Evolutionary conservation across 169 alveolate genomes (phyloP), one percentile per base, ranked within the genome.

Genomic region (Toxoplasma gondii): DNA sequence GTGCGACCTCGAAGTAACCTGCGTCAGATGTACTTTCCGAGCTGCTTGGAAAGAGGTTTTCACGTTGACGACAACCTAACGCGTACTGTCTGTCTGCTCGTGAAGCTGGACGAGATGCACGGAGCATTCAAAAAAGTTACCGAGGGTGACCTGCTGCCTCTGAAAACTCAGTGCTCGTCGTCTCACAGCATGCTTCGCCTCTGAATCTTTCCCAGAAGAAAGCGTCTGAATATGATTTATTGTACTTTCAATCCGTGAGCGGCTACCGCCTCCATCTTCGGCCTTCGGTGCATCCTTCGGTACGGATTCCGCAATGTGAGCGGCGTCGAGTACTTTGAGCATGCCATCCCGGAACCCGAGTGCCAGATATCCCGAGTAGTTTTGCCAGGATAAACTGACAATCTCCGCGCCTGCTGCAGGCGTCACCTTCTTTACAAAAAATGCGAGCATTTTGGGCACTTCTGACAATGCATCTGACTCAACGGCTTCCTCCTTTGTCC

Each of bases 311-410:
- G 44, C 43, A n/a, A 34, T 10, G 44, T 39, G 31, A 29, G 19
- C 1, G 31, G 81, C 41, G 29, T 82, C 83, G 58, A 80, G 39
- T 44, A 97, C 97, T 95, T 97, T 97, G 41, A 97, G 97, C 80
- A 97, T 96, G n/a, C 98, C 98, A 83, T 97, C 95, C 91, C 96
- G 97, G n/a, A 98, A 98, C 22, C 99, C 99, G 82, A 97, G 96
- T n/a, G 98, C 98, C 39, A 98, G 97, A 96, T 97, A 98, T 69
- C 98, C 98, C 74, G 97, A 96, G 86, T 97, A 97, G 67, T 96
- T 95, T 78, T 97, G 97, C 98, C 98, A 97, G 31, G 97, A 96
- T 49, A 98, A 49, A 43, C 41, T 24, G 16, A 38, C 36, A 41
- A 82, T 82, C 24, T 36, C 96, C 91, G 97, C 95, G 81, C 93